Evolutionary conservation across 2,329 filamentous ascomycete species (phyloP), one percentile per base, ranked within the genome.

Genomic region (Alternaria sp.): DNA sequence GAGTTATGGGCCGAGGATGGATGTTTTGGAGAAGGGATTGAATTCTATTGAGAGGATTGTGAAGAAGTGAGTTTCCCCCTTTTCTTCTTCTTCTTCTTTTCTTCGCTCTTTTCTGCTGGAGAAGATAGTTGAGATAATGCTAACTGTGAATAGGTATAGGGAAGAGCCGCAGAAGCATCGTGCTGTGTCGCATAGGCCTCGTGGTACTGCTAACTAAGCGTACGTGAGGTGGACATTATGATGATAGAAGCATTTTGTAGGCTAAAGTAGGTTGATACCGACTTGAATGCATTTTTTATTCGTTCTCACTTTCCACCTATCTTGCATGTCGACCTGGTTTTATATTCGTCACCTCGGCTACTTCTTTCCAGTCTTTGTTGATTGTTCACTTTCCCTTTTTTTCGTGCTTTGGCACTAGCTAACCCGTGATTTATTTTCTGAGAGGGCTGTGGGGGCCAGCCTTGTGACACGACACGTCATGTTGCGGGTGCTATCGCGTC

Each of bases 1-100:
- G 58, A 78, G 76, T 34, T 80, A 80, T 41, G 78, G 78, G 2
- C 78, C 78, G 1, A 66, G 71, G 29, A 78, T 78, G 77, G 77
- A 79, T 58, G 70, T 75, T 13, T 48, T 80, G 49, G 74, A 70
- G 49, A 76, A 77, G 68, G 78, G 78, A 2, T 56, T 80, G 68
- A 74, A 79, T 61, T 69, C 74, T 39, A 79, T 80, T 57, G 71
- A 76, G 69, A 65, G 71, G 40, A 76, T 80, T 61, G 72, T 80
- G 0, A 72, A 73, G 62, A 77, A 78, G 77, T 78, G 65, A 70
- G 77, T 73, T 49, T 17, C 2, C 17, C 17, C 17, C 17, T 17
- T 17, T 17, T 17, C 17, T 17, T 17, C 2, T 17, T 17, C 2
- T 17, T 17, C 17, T 17, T 17, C 17, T 17, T 17, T 17, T 17